phyloP scores from a whole-genome alignment of 352 stramenopile species.

The Pythium angustatum region DNA sequence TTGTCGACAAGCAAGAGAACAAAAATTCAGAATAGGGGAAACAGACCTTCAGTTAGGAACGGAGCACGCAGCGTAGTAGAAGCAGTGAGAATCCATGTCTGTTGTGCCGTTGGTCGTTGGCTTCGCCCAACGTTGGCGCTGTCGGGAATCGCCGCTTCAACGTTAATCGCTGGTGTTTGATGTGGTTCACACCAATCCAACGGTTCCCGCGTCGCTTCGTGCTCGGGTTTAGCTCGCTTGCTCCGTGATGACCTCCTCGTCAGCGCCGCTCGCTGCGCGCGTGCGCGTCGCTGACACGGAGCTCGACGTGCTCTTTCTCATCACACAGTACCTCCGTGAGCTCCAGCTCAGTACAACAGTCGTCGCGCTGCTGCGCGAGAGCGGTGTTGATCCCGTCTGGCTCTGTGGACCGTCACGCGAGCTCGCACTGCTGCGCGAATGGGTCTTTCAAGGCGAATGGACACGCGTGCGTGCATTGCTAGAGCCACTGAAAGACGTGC shows the following conservation, averaged over 20 bases:
- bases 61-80: conserved; percentile 1
- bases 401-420: conserved; percentile 52
- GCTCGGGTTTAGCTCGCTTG: background rate
- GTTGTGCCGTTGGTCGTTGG: too few species aligned
- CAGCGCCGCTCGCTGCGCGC: background rate
- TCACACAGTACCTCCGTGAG: conserved; percentile 47
- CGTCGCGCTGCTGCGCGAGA: conserved; percentile 55
- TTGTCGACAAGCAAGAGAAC: background rate
- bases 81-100: too few species aligned
- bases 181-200: conserved; percentile 9
- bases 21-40: background rate
- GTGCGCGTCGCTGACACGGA: conserved; percentile 12
- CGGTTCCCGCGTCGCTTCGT: conserved; percentile 4
- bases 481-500: conserved; percentile 30
- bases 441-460: conserved; percentile 55
- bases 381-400: conserved; percentile 54
- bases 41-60: background rate
- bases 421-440: conserved; percentile 51
- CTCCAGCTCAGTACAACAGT: conserved; percentile 41
- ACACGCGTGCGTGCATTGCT: conserved; percentile 39
- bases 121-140: too few species aligned
- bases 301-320: conserved; percentile 51
- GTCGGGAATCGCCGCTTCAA: background rate
- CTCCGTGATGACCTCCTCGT: background rate
- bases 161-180: background rate